A percentile compares a stretch with the other conserved stretches of the same genome.
phyloP scores from a whole-genome alignment of 768 basidiomycete genomes.

The Xerocomus spinulosus region DNA sequence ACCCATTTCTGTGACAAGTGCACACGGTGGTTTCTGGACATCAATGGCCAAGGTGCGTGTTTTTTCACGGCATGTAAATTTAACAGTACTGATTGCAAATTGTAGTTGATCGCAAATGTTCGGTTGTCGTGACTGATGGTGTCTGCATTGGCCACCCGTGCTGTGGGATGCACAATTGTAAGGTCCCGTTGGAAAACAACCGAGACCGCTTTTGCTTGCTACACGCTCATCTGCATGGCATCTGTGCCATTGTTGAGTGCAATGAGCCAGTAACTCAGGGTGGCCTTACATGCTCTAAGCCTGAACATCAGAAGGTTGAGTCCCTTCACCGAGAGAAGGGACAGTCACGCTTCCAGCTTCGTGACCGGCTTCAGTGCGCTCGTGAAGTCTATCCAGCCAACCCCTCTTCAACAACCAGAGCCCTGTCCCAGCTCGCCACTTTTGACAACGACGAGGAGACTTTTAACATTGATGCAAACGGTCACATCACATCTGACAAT shows the following conservation, averaged over 20 bases:
- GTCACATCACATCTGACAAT: no score
- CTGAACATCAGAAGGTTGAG: not conserved
- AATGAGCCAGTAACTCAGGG: not conserved
- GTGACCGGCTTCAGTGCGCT: not conserved
- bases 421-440: not conserved
- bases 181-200: not conserved
- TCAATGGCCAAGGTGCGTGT: not conserved
- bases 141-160: conserved; percentile 6
- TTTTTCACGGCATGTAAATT: no score
- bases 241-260: not conserved
- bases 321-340: not conserved
- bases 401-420: not conserved
- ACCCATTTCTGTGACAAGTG: conserved; percentile 4
- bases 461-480: not conserved
- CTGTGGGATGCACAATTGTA: not conserved
- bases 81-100: no score
- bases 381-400: not conserved
- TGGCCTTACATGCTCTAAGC: not conserved
- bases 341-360: conserved; percentile 2
- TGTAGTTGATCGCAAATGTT: not conserved
- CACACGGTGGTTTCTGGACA: not conserved
- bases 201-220: not conserved
- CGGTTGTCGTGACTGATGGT: not conserved
- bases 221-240: rapidly evolving
- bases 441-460: not conserved